A percentile compares a stretch with the other conserved stretches of the same genome.
Evolutionary conservation across 345 rosid genomes (phyloP).

Genomic region (Corchorus capsularis): DNA sequence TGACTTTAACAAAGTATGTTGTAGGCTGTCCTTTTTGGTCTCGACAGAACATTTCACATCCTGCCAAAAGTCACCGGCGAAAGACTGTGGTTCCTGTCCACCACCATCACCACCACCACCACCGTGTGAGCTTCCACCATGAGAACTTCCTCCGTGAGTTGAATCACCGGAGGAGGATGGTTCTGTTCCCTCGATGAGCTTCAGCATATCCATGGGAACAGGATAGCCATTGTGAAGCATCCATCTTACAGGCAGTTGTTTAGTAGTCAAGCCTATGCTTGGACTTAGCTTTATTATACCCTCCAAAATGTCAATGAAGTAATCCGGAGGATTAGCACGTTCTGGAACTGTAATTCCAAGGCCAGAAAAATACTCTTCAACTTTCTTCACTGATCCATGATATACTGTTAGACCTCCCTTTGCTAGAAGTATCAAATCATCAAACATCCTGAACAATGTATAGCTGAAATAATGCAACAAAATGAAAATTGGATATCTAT

Average conservation of each 20-base stretch:
- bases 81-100: constrained; percentile 51
- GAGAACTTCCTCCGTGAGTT: constrained; percentile 44
- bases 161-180: constrained; percentile 49
- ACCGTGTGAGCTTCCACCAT: not conserved
- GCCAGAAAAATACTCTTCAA: constrained; percentile 82
- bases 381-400: constrained; percentile 94
- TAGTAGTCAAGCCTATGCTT: constrained; percentile 62
- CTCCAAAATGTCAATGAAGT: constrained; percentile 92
- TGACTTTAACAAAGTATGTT: constrained; percentile 44
- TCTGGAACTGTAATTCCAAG: constrained; percentile 89
- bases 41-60: constrained; percentile 71
- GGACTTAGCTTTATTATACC: constrained; percentile 73
- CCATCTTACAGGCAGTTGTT: constrained; percentile 94
- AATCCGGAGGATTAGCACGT: constrained; percentile 94
- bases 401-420: constrained; percentile 92
- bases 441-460: constrained; percentile 88
- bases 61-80: constrained; percentile 84
- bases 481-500: not conserved
- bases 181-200: constrained; percentile 53
- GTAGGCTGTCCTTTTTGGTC: constrained; percentile 59
- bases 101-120: not conserved
- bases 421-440: constrained; percentile 93
- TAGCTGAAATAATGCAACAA: constrained; percentile 57
- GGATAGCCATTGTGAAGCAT: constrained; percentile 95
- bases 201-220: constrained; percentile 88